Base-by-base conservation (phyloP, 345 rosid genomes). In the Trapa incisa region DNA sequence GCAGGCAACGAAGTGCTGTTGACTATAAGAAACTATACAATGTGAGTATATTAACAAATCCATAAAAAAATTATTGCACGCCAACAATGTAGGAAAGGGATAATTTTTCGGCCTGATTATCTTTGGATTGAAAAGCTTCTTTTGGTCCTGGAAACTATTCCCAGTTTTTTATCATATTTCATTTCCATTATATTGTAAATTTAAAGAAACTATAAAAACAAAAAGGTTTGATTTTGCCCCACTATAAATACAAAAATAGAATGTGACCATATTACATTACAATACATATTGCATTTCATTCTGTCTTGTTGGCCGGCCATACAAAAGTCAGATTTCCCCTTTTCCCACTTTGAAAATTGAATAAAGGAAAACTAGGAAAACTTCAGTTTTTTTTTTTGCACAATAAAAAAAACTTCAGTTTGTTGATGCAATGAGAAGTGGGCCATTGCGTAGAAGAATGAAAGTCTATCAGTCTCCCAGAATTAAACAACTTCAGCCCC, bases 1-100 rank as follows among this genome's bases (percentile, higher is more conserved):
- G 85, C 50, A 85, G 99, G 74, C 90, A 81, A 77, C 80, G 96
- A 64, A 84, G 80, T 72, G 79, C 84, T 38, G 96, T 91, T 71
- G 97, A 94, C 74, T 94, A 94, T 76, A 89, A 74, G 84, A 80
- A 89, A 76, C 75, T 94, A 73, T 86, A 87, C 80, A 82, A 80
- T 80, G 99, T 89, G 79, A 87, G 97, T 82, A 54, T 67, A 67
- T 67, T 43, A 32, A 32, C 35, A 1, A 32, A 29, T 22, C 37
- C 11, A 15, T 58, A 2, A 58, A 32, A 22, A 35, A 47, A 60
- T 10, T 69, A 2, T 13, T 50, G 39, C 52, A 33, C 8, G 13
- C 11, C 7, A 45, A 45, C 11, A 11, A 45, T 22, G 29, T 22
- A 45, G 11, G 48, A 45, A 7, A 45, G 48, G 11, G 48, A 11